Evolutionary conservation across 2,329 filamentous ascomycete species (phyloP).

Genomic region (Alternaria sp.): DNA sequence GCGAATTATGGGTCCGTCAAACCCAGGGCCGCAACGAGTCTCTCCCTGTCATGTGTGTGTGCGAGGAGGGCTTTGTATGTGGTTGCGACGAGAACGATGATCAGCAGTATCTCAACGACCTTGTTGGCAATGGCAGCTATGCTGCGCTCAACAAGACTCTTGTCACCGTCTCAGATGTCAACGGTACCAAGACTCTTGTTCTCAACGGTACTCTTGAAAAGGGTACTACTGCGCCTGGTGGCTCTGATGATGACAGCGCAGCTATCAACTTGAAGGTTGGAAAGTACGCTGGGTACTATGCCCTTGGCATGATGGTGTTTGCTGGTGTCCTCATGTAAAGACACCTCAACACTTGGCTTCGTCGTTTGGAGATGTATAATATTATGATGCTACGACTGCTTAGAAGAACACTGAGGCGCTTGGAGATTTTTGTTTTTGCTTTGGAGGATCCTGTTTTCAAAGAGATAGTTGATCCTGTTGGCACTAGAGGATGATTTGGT

Average conservation of each 20-base stretch:
- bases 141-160: constrained; percentile 67
- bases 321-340: constrained; percentile 34
- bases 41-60: constrained; percentile 69
- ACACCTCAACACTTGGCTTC: not conserved
- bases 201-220: constrained; percentile 81
- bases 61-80: constrained; percentile 66
- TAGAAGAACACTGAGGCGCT: not conserved
- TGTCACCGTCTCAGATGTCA: constrained; percentile 69
- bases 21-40: constrained; percentile 62
- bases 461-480: not conserved
- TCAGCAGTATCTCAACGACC: constrained; percentile 65
- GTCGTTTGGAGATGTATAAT: not conserved
- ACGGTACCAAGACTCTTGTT: constrained; percentile 70
- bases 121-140: constrained; percentile 68
- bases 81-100: constrained; percentile 75
- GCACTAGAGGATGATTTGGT: not conserved
- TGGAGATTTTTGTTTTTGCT: not conserved
- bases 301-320: constrained; percentile 50
- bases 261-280: constrained; percentile 32
- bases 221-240: constrained; percentile 55
- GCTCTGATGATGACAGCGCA: constrained; percentile 41
- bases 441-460: not conserved
- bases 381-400: constrained; percentile 10
- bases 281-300: constrained; percentile 51
- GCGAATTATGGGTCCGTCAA: constrained; percentile 14